Evolutionary conservation across 352 stramenopile genomes (phyloP).

Genomic region (Globisporangium alternatum): DNA sequence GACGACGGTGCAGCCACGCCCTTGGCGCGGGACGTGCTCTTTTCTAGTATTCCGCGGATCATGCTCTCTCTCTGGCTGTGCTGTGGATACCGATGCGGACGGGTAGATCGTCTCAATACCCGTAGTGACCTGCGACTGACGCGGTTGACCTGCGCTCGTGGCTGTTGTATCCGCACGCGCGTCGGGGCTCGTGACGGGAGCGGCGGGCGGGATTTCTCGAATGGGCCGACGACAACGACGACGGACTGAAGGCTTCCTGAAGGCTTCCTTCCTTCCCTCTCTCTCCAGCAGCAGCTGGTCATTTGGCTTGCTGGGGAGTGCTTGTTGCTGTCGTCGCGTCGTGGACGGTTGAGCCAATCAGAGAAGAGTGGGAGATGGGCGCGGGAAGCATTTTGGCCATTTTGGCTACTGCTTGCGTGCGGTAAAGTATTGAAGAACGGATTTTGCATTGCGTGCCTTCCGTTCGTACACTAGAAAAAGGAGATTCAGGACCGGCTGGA

Average conservation of each 20-base stretch:
- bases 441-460: too few relatives aligned
- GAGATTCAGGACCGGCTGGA: background rate
- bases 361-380: too few relatives aligned
- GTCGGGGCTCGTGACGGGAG: background rate
- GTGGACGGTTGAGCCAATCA: too few relatives aligned
- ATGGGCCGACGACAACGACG: background rate
- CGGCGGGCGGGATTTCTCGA: constrained; percentile 8
- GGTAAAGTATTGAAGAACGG: too few relatives aligned
- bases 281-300: background rate
- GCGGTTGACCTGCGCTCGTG: background rate
- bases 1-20: background rate
- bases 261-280: background rate
- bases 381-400: too few relatives aligned
- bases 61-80: constrained; percentile 8
- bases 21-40: constrained; percentile 9
- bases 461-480: background rate
- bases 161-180: background rate
- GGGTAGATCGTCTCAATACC: too few relatives aligned
- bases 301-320: too few relatives aligned
- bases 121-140: background rate
- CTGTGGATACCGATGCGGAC: background rate
- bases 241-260: too few relatives aligned
- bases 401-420: too few relatives aligned
- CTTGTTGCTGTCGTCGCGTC: too few relatives aligned
- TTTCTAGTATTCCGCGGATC: constrained; percentile 23